phyloP scores from a whole-genome alignment of 2,329 filamentous ascomycete species.

The Colletotrichum ledebouriae region DNA sequence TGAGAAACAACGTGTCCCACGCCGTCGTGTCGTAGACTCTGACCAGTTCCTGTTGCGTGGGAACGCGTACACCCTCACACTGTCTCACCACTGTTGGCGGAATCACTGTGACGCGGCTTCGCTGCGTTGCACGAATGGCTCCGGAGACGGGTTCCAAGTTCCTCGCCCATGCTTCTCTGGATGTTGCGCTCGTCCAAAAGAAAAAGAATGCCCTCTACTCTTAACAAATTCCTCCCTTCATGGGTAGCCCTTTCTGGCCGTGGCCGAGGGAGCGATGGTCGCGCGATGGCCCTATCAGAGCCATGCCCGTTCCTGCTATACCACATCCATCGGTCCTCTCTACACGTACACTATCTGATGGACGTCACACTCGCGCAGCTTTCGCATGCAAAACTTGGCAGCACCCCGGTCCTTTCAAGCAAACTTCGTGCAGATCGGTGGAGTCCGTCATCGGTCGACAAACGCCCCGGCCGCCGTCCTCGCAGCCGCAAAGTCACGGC shows the following conservation, averaged over 20 bases:
- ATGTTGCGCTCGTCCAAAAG: background rate
- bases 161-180: constrained; percentile 10
- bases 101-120: constrained; percentile 1
- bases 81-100: background rate
- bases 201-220: constrained; percentile 22
- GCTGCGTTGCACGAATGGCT: background rate
- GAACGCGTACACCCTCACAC: constrained; percentile 13
- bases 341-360: constrained; percentile 18
- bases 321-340: constrained; percentile 21
- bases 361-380: constrained; percentile 27
- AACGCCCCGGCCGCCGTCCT: constrained; percentile 1
- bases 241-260: constrained; percentile 19
- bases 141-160: constrained; percentile 6
- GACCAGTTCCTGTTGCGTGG: background rate
- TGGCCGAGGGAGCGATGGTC: constrained; percentile 20
- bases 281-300: constrained; percentile 21
- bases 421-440: constrained; percentile 38
- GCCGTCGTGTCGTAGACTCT: background rate
- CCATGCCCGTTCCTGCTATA: constrained; percentile 18
- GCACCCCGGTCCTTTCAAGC: constrained; percentile 28
- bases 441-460: constrained; percentile 32
- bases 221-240: constrained; percentile 25
- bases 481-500: constrained; percentile 28
- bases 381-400: constrained; percentile 40
- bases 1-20: constrained; percentile 7